Percentiles rank a stretch among this genome's conserved stretches.
Evolutionary conservation across 805 yeast genomes (phyloP).

Genomic region (Candida alai): DNA sequence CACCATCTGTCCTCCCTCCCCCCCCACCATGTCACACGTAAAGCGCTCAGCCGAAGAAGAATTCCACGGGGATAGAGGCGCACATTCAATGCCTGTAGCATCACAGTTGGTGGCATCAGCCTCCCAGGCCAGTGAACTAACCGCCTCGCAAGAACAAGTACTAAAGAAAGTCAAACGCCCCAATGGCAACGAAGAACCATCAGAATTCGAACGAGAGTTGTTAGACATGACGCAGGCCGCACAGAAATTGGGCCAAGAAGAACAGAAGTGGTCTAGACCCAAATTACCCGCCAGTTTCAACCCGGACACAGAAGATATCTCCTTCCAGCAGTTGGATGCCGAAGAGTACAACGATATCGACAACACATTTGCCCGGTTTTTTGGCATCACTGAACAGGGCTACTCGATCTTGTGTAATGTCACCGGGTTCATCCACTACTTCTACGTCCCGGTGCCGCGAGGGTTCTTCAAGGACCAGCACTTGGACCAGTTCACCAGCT

Average conservation of each 20-base stretch:
- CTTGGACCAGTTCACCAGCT: conserved; percentile 41
- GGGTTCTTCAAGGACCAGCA: conserved; percentile 61
- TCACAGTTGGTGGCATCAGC: conserved; percentile 19
- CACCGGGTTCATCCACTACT: conserved; percentile 82
- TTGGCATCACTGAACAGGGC: conserved; percentile 89
- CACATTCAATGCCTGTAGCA: conserved; percentile 33
- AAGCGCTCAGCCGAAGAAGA: conserved; percentile 12
- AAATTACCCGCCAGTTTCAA: conserved; percentile 47
- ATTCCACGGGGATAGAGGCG: conserved; percentile 19
- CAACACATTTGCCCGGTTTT: conserved; percentile 69
- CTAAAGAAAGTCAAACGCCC: conserved; percentile 34
- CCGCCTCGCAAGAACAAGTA: conserved; percentile 27
- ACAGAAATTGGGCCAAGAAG: conserved; percentile 23
- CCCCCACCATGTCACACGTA: conserved; percentile 7
- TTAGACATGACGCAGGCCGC: conserved; percentile 31
- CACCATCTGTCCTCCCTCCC: background rate
- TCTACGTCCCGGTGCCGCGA: conserved; percentile 87
- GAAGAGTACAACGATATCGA: conserved; percentile 70
- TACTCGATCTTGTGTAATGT: conserved; percentile 87
- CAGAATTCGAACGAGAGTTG: conserved; percentile 40
- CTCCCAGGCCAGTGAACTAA: conserved; percentile 20
- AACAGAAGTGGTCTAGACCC: conserved; percentile 53
- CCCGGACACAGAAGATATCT: conserved; percentile 48
- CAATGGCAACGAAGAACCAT: conserved; percentile 31
- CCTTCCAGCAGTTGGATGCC: conserved; percentile 91